Evolutionary conservation across 179 eudicot species (phyloP), one percentile per base, ranked within the genome.

Genomic region (Nepenthes alata): DNA sequence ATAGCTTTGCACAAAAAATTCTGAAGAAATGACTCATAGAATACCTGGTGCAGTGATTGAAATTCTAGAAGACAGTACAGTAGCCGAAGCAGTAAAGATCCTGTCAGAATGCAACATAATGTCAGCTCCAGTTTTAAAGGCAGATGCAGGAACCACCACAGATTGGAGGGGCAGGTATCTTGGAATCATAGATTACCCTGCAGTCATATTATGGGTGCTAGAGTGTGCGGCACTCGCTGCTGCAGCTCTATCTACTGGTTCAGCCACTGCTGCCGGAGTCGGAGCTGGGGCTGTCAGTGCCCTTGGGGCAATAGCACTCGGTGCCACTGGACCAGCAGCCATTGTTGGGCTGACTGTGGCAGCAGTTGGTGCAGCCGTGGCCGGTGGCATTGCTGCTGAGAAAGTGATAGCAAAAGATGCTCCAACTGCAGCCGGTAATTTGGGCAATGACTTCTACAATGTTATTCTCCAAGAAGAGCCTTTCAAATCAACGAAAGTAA

Each of bases 211-310:
- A 58, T 93, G 95, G 95, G 95, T 93, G 70, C 72, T 93, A 15
- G 93, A 93, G 74, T 77, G 76, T 48, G 98, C 97, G 2, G 96
- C 84, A 51, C 48, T 86, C 1, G 95, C 93, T 0, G 95, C 95
- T 1, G 81, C 81, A 15, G 89, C 96, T 35, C 68, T 89, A 63
- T 78, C 98, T 13, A 95, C 95, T 25, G 80, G 76, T 59, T 67
- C 95, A 3, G 95, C 98, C 0, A 79, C 90, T 0, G 98, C 93
- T 39, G 96, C 95, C 61, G 98, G 98, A 48, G 72, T 91, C 0
- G 88, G 96, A 50, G 95, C 93, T 0, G 98, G 96, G 55, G 89
- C 98, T n/a, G 84, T 82, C 35, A 91, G 95, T 6, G 77, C 93
- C 7, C 68, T 91, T 4, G 96, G 96, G 63, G 96, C 86, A 0